Evolutionary conservation across 441 rosid genomes (phyloP).

Genomic region (Gossypium schwendimanii): DNA sequence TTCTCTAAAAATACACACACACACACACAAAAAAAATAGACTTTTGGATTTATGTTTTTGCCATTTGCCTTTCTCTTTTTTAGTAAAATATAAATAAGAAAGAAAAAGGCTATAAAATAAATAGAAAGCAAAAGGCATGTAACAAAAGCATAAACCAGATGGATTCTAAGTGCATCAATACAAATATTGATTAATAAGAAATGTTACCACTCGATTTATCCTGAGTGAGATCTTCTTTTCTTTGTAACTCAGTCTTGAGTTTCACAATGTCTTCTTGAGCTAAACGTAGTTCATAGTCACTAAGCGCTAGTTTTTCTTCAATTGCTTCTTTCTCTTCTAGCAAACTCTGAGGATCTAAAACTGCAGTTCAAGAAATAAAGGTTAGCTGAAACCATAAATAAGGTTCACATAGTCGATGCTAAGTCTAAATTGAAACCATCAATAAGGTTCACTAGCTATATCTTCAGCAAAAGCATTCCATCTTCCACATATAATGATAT

Average conservation of each 20-base stretch:
- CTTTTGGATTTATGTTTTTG: neutral
- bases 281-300: slow-evolving; percentile 81
- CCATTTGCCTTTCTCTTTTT: neutral
- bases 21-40: neutral
- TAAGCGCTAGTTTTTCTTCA: slow-evolving; percentile 70
- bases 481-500: neutral
- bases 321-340: slow-evolving; percentile 78
- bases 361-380: slow-evolving; percentile 41
- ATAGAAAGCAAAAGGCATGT: neutral
- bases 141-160: neutral
- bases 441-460: slow-evolving; percentile 6
- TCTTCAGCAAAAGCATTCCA: neutral
- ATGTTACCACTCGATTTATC: slow-evolving; percentile 49
- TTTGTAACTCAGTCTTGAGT: slow-evolving; percentile 62
- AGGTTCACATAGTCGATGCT: neutral
- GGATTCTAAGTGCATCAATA: neutral
- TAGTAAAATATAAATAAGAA: neutral
- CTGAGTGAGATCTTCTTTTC: slow-evolving; percentile 40
- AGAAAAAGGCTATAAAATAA: neutral
- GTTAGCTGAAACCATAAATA: slow-evolving; percentile 13
- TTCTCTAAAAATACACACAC: no score
- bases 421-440: slow-evolving; percentile 13
- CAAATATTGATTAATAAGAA: neutral
- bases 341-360: slow-evolving; percentile 85
- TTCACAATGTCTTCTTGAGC: slow-evolving; percentile 79